phyloP scores from a whole-genome alignment of 768 basidiomycete species.

The Phaeotremella skinneri region DNA sequence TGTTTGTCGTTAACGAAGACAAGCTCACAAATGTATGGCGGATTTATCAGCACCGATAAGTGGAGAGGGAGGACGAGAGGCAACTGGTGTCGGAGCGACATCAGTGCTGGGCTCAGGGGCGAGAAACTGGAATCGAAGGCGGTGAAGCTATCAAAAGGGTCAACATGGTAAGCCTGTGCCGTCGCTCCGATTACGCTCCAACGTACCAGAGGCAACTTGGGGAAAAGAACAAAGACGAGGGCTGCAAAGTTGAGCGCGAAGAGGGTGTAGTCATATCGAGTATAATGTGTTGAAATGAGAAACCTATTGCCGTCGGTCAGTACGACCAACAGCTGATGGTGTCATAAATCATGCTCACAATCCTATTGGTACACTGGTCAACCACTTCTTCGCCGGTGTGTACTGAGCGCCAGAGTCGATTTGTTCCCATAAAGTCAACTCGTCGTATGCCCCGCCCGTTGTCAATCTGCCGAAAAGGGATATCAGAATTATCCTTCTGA shows the following conservation, averaged over 20 bases:
- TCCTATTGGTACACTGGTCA: slow-evolving; percentile 80
- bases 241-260: slow-evolving; percentile 88
- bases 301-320: slow-evolving; percentile 73
- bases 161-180: background rate
- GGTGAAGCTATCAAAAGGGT: slow-evolving; percentile 33
- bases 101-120: slow-evolving; percentile 20
- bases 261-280: slow-evolving; percentile 88
- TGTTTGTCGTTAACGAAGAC: background rate
- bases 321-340: slow-evolving; percentile 9
- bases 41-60: background rate
- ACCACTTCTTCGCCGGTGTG: slow-evolving; percentile 97
- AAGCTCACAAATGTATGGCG: background rate
- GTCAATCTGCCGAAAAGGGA: slow-evolving; percentile 33
- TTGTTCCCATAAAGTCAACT: slow-evolving; percentile 98
- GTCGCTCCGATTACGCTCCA: background rate
- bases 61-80: slow-evolving; percentile 30
- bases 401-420: slow-evolving; percentile 98
- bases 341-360: slow-evolving; percentile 60
- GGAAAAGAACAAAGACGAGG: slow-evolving; percentile 73
- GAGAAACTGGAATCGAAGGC: slow-evolving; percentile 42
- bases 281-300: slow-evolving; percentile 96
- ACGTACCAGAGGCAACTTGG: slow-evolving; percentile 89
- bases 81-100: slow-evolving; percentile 21
- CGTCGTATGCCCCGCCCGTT: slow-evolving; percentile 86
- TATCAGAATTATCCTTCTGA: slow-evolving; percentile 58